These are phyloP conservation scores for Lichtheimia ramosa DNA, from an alignment of 371 early-diverging fungal genomes.

Conservation along the genomic window DNA sequence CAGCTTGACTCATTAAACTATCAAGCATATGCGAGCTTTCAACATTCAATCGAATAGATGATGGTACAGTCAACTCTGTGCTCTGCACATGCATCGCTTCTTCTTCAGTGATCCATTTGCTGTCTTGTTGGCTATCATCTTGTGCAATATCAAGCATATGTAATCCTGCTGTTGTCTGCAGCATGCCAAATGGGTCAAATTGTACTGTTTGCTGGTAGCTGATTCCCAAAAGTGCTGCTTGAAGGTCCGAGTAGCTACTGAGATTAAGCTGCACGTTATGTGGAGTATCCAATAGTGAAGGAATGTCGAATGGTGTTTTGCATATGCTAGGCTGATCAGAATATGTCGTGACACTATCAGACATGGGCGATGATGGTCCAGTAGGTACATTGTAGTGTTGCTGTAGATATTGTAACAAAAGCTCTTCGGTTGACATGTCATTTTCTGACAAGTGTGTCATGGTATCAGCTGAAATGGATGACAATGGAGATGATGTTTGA, in stretches of 20 bases:
- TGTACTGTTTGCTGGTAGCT: not conserved
- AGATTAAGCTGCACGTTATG: conserved; percentile 7
- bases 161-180: not conserved
- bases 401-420: conserved; percentile 5
- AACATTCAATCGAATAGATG: conserved; percentile 10
- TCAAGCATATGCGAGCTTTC: conserved; percentile 19
- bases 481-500: too few species aligned
- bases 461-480: too few species aligned
- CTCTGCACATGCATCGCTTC: conserved; percentile 4
- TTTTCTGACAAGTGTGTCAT: not conserved
- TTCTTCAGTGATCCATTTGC: conserved; percentile 8
- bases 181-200: not conserved
- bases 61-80: conserved; percentile 10
- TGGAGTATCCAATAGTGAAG: not conserved
- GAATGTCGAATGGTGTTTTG: not conserved
- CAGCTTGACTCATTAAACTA: conserved; percentile 19
- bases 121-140: not conserved
- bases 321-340: not conserved
- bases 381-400: not conserved
- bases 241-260: conserved; percentile 12
- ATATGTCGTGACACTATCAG: too few species aligned
- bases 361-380: not conserved
- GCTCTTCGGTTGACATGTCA: conserved; percentile 4
- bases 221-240: conserved; percentile 1
- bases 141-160: too few species aligned